Percentiles rank a stretch among this genome's conserved stretches.
phyloP scores from a whole-genome alignment of 2,329 filamentous ascomycete species.

The Epichloe gansuensis region DNA sequence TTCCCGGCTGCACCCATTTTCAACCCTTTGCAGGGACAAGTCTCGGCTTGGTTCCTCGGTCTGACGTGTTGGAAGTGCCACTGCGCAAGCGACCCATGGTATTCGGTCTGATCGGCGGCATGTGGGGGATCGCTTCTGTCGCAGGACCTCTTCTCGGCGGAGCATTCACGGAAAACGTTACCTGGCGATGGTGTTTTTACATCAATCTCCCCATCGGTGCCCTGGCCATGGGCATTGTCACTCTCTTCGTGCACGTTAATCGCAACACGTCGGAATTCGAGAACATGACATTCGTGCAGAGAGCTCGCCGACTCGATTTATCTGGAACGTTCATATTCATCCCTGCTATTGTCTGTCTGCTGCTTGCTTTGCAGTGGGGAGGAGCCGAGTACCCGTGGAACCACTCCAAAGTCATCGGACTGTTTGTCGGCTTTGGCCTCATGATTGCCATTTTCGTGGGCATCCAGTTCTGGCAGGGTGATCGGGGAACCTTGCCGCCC shows the following conservation, averaged over 20 bases:
- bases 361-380: constrained; percentile 45
- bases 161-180: constrained; percentile 33
- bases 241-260: constrained; percentile 32
- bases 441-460: constrained; percentile 34
- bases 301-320: constrained; percentile 35
- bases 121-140: constrained; percentile 43
- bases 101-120: constrained; percentile 40
- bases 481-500: constrained; percentile 33
- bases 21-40: too few relatives aligned
- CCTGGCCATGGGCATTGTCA: constrained; percentile 33
- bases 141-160: constrained; percentile 38
- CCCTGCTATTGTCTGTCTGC: constrained; percentile 37
- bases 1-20: constrained; percentile 20
- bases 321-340: constrained; percentile 36
- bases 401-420: constrained; percentile 33
- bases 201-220: constrained; percentile 34
- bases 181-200: constrained; percentile 42
- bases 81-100: constrained; percentile 40
- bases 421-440: constrained; percentile 35
- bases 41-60: not conserved
- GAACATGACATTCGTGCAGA: constrained; percentile 19
- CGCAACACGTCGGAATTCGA: constrained; percentile 21
- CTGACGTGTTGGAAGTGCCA: constrained; percentile 25
- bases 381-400: constrained; percentile 39
- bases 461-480: constrained; percentile 30